Percentiles rank a stretch among this genome's conserved stretches.
phyloP scores from a whole-genome alignment of 75 land plant species.

The Chamaecyparis obtusa region DNA sequence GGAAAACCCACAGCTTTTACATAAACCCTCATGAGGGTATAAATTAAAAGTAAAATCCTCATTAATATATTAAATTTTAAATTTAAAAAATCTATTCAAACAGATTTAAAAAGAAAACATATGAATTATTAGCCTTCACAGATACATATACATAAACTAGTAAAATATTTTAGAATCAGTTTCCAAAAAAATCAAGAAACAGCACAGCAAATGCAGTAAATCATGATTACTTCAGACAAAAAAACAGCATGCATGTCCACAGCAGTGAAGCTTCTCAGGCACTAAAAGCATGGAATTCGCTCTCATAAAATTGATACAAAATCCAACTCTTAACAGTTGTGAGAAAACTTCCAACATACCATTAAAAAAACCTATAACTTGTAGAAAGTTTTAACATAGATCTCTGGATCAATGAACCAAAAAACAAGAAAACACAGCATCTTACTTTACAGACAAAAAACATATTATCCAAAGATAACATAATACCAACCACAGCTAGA shows the following conservation, averaged over 20 bases:
- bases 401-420: neutral
- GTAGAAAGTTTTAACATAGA: neutral
- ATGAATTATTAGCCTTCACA: too few relatives aligned
- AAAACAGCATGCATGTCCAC: neutral
- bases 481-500: neutral
- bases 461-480: neutral
- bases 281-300: neutral
- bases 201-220: too few relatives aligned
- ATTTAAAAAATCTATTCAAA: too few relatives aligned
- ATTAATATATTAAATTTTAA: too few relatives aligned
- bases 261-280: neutral
- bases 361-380: neutral
- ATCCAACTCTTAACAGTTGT: neutral
- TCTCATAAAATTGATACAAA: neutral
- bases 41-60: too few relatives aligned
- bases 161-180: too few relatives aligned
- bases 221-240: neutral
- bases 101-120: too few relatives aligned
- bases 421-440: neutral
- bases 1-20: too few relatives aligned
- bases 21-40: too few relatives aligned
- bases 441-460: neutral
- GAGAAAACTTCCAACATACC: neutral
- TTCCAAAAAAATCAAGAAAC: too few relatives aligned
- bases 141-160: too few relatives aligned